Evolutionary conservation across 768 basidiomycete genomes (phyloP).

Genomic region (Mycena epipterygia): DNA sequence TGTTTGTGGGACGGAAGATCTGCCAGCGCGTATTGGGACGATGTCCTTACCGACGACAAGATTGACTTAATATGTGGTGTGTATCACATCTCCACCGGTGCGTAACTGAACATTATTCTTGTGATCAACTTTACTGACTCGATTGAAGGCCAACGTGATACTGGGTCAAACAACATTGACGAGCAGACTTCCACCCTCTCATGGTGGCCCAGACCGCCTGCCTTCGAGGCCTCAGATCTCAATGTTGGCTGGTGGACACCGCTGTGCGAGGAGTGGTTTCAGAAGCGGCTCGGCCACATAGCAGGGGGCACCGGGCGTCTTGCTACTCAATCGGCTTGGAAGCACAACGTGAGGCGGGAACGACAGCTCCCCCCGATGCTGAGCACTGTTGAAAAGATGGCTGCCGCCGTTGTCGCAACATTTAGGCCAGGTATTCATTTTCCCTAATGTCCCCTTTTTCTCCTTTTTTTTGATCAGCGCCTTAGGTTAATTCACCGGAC

Average conservation of each 20-base stretch:
- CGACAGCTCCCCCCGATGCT: background rate
- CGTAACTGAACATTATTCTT: background rate
- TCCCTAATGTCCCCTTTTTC: too few species aligned
- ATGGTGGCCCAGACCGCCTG: background rate
- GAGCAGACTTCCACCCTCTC: background rate
- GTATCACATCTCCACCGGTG: background rate
- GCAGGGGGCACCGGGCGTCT: background rate
- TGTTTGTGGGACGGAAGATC: background rate
- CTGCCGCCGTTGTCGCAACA: too few species aligned
- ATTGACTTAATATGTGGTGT: background rate
- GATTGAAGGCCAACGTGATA: background rate
- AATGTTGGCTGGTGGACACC: background rate
- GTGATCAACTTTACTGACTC: background rate
- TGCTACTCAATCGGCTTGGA: background rate
- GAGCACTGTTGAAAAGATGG: background rate
- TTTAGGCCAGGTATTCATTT: too few species aligned
- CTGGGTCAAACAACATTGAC: background rate
- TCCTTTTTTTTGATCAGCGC: too few species aligned
- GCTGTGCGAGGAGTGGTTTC: background rate
- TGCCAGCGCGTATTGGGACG: background rate
- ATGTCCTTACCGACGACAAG: background rate
- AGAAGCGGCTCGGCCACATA: background rate
- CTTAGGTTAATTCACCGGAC: too few species aligned
- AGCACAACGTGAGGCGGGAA: background rate
- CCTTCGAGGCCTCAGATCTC: background rate